These are phyloP conservation scores for Cutaneotrichosporon cavernicola DNA, from an alignment of 1,284 basidiomycete genomes.

Conservation along the genomic window DNA sequence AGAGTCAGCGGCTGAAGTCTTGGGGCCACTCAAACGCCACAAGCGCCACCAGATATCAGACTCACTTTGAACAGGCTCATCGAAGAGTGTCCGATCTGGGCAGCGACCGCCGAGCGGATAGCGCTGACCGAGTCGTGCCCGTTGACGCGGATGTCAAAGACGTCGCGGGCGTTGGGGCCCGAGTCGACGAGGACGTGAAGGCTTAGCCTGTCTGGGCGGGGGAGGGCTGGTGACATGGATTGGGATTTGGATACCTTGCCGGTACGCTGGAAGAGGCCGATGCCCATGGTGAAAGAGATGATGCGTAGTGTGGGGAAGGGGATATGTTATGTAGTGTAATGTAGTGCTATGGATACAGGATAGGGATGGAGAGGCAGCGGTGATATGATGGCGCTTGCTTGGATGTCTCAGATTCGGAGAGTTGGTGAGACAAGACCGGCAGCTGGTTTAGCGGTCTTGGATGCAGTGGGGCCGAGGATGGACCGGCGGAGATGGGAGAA, in stretches of 20 bases:
- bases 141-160: conserved; percentile 38
- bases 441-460: background rate
- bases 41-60: background rate
- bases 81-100: conserved; percentile 29
- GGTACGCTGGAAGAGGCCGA: conserved; percentile 22
- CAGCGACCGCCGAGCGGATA: conserved; percentile 33
- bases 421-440: background rate
- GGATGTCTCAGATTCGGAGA: background rate
- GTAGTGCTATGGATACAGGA: background rate
- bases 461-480: no score
- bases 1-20: conserved; percentile 12
- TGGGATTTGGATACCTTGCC: conserved; percentile 16
- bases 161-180: conserved; percentile 22
- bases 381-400: background rate
- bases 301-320: background rate
- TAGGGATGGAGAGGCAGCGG: background rate
- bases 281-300: conserved; percentile 13
- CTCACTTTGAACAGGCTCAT: conserved; percentile 49
- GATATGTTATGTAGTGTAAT: background rate
- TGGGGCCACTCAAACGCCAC: no score
- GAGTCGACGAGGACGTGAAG: conserved; percentile 28
- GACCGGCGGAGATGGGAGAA: background rate
- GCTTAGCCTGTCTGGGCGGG: conserved; percentile 2
- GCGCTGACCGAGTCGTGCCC: conserved; percentile 32
- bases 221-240: conserved; percentile 6